These are phyloP conservation scores for Podila verticillata DNA, from an alignment of 192 early-diverging fungal genomes.

Conservation along the genomic window DNA sequence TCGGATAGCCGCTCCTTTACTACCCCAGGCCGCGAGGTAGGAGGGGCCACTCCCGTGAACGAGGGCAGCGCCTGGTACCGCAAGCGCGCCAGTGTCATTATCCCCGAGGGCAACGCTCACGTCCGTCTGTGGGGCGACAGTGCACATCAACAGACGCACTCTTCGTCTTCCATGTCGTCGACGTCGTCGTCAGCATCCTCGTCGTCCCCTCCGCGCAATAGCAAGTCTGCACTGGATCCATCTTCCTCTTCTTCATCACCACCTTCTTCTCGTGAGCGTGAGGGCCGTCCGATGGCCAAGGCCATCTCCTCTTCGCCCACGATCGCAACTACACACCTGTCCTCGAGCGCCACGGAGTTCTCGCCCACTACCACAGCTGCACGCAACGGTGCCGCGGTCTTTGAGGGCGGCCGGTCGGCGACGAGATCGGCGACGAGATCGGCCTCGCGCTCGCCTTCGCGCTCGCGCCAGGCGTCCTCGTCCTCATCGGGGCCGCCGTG, in stretches of 20 bases:
- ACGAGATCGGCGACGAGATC: neutral
- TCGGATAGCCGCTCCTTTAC: neutral
- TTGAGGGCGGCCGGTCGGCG: constrained; percentile 31
- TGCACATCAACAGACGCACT: neutral
- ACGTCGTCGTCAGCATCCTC: neutral
- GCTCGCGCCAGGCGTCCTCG: no score
- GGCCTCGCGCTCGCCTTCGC: neutral
- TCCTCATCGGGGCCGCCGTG: no score
- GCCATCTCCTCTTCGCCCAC: neutral
- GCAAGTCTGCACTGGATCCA: no score
- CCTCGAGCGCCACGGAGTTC: neutral
- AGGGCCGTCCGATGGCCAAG: no score
- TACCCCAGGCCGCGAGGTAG: neutral
- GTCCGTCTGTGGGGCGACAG: constrained; percentile 16
- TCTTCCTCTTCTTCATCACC: no score
- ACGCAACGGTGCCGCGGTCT: constrained; percentile 55
- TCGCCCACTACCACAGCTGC: constrained; percentile 24
- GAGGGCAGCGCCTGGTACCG: constrained; percentile 40
- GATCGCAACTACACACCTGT: neutral
- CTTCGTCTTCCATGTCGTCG: neutral
- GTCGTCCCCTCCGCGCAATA: neutral
- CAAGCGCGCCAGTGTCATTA: constrained; percentile 26
- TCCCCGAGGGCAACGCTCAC: constrained; percentile 28
- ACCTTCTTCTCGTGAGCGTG: no score
- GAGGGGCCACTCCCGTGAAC: constrained; percentile 15